phyloP scores from a whole-genome alignment of 148 eudicot species.

The Vaccinium myrtillus region DNA sequence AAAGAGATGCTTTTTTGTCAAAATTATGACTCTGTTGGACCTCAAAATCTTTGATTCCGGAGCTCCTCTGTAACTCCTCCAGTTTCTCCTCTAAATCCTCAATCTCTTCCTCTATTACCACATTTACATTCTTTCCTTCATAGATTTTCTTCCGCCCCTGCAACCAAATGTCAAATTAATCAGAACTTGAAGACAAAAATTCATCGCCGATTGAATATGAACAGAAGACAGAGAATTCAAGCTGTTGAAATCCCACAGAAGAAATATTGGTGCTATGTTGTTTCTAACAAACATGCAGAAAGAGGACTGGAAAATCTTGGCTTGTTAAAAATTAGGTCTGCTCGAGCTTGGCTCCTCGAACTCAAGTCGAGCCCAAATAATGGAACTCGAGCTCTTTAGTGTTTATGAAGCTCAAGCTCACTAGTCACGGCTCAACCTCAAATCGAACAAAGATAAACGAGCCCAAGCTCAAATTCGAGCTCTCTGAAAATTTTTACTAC shows the following conservation, averaged over 20 bases:
- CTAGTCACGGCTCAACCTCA: too few relatives aligned
- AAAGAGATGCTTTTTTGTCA: slow-evolving; percentile 54
- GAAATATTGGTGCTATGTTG: not conserved
- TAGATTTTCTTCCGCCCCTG: slow-evolving; percentile 77
- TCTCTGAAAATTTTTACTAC: not conserved
- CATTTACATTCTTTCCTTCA: slow-evolving; percentile 53
- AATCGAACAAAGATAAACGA: too few relatives aligned
- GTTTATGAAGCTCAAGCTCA: not conserved
- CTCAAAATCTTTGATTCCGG: slow-evolving; percentile 34
- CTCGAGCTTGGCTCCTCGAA: not conserved
- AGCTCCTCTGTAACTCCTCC: slow-evolving; percentile 45
- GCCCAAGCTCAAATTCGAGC: too few relatives aligned
- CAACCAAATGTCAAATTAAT: slow-evolving; percentile 7
- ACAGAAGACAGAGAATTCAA: not conserved
- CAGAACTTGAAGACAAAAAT: not conserved
- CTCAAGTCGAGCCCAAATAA: not conserved
- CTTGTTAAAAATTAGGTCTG: not conserved
- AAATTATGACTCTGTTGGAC: slow-evolving; percentile 48
- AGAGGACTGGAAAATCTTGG: not conserved
- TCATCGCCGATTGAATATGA: not conserved
- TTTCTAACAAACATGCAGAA: slow-evolving; percentile 1
- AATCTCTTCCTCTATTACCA: slow-evolving; percentile 61
- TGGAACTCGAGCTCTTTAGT: not conserved
- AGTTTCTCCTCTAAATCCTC: slow-evolving; percentile 60
- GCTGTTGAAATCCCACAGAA: not conserved